Evolutionary conservation across 163 green algal species (phyloP), one percentile per base, ranked within the genome.

Genomic region (Prototheca stagnorum): DNA sequence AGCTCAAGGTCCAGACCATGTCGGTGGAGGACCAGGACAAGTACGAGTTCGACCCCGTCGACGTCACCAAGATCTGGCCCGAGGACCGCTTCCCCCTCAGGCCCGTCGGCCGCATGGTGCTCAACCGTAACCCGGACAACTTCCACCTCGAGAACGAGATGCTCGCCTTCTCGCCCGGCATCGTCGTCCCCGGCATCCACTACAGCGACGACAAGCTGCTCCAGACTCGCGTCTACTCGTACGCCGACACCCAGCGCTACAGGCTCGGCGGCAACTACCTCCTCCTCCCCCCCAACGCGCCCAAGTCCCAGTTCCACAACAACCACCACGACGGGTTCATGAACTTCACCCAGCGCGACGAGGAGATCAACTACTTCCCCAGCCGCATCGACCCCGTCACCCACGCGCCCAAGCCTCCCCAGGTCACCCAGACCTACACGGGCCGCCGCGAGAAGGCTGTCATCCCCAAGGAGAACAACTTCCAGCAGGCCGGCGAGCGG

Each of bases 311-410:
- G 7, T 67, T 89, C 60, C 87, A 95, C 70, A 94, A 96, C 74
- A 96, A 96, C 67, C 87, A 96, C 75, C 84, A 96, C 48, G 87
- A 96, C 44, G 85, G 86, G 20, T 70, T 84, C 65, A 95, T 95
- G 85, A 96, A 96, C 70, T 89, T 92, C 67, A 80, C 86, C 65
- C 67, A 88, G 58, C 70, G 85, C 34, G 70, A 81, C 35, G 86
- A 95, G 75, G 77, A 86, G 67, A 75, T 96, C 40, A 95, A 96
- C 74, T 96, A 96, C 75, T 94, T 94, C 77, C 86, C 86, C 6
- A 85, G 68, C 1, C 77, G 85, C 40, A 88, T 89, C 54, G 85
- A 94, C 64, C 74, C 77, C 4, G 76, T 72, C 16, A 72, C 78
- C 44, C 73, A 96, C 51, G 77, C 86, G 5, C 75, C 85, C 59